Percentiles rank a stretch among this genome's conserved stretches.
Evolutionary conservation across 2,329 filamentous ascomycete species (phyloP).

Genomic region (Arthrobotrys megalospora): DNA sequence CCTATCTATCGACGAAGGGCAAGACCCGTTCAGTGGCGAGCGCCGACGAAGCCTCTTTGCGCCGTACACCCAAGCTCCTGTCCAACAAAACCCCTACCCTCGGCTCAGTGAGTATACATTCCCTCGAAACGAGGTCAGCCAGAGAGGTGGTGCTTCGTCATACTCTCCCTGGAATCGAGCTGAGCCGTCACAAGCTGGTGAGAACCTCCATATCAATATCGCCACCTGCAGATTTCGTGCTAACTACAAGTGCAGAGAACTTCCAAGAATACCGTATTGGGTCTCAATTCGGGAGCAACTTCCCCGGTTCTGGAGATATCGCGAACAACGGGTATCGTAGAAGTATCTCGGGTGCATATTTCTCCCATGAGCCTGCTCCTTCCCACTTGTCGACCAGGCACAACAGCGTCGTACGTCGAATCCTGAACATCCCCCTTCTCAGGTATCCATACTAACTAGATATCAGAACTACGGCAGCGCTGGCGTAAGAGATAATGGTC

Average conservation of each 20-base stretch:
- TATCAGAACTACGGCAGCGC: slow-evolving; percentile 65
- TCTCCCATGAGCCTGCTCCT: slow-evolving; percentile 39
- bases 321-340: slow-evolving; percentile 55
- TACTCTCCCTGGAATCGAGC: slow-evolving; percentile 57
- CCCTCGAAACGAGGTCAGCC: slow-evolving; percentile 51
- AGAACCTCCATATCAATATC: background rate
- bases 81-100: slow-evolving; percentile 58
- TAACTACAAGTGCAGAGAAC: slow-evolving; percentile 22
- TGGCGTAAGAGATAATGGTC: slow-evolving; percentile 56
- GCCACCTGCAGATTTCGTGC: background rate
- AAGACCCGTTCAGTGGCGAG: slow-evolving; percentile 52
- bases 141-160: slow-evolving; percentile 45
- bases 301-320: slow-evolving; percentile 42
- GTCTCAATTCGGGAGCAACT: slow-evolving; percentile 14
- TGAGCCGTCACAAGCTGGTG: slow-evolving; percentile 48
- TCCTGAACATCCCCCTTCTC: background rate
- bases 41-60: slow-evolving; percentile 57
- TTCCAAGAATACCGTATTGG: slow-evolving; percentile 39
- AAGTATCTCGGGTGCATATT: slow-evolving; percentile 59
- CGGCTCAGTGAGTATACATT: slow-evolving; percentile 59
- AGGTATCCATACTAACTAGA: slow-evolving; percentile 58
- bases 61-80: slow-evolving; percentile 60
- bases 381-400: slow-evolving; percentile 48
- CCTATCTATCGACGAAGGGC: slow-evolving; percentile 63
- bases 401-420: slow-evolving; percentile 55